A percentile compares a stretch with the other conserved stretches of the same genome.
Conservation (phyloP, 306 rosid species). For the Fagus crenata region DNA sequence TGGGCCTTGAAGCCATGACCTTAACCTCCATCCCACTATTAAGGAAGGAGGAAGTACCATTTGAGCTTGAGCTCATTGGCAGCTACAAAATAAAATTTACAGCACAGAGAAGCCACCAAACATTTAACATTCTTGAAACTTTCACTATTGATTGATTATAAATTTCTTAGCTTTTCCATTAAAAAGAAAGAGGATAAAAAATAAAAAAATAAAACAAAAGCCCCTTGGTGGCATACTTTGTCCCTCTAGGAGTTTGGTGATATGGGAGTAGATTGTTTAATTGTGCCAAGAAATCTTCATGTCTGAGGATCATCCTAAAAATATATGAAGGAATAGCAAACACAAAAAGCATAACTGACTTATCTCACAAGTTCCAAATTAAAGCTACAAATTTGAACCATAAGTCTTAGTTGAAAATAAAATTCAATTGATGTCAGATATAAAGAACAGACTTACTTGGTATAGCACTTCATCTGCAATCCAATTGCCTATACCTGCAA, state of each 20-base stretch:
- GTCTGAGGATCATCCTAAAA: neutral
- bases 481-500: constrained; percentile 96
- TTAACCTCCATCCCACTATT: too few relatives aligned
- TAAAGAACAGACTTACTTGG: constrained; percentile 56
- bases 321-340: neutral
- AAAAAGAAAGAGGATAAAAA: neutral
- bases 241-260: neutral
- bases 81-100: neutral
- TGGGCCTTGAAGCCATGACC: too few relatives aligned
- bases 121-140: neutral
- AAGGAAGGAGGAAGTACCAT: too few relatives aligned
- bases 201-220: neutral
- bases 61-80: too few relatives aligned
- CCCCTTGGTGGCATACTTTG: neutral
- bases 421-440: constrained; percentile 14
- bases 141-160: neutral
- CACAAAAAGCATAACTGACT: neutral
- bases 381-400: constrained; percentile 16
- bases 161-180: neutral
- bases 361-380: neutral
- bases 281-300: neutral
- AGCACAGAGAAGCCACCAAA: neutral
- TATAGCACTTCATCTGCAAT: constrained; percentile 94
- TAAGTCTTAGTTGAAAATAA: constrained; percentile 8
- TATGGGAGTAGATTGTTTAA: neutral